Base-by-base conservation (phyloP, 2,329 filamentous ascomycete genomes). In the Geoglossum cookeanum region DNA sequence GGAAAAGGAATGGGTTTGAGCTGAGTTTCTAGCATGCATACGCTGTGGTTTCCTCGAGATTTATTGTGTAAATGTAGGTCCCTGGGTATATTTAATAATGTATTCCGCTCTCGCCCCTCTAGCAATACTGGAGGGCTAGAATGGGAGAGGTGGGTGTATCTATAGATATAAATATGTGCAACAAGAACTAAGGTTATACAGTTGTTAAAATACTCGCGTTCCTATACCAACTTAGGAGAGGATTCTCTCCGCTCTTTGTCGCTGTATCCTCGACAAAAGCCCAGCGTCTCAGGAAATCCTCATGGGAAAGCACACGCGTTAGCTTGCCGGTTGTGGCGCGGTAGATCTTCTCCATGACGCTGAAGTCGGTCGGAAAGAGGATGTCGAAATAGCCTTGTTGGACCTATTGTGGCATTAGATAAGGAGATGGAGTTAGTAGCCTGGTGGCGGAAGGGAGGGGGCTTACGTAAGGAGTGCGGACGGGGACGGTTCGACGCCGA, bases 331-430 rank as follows among this genome's bases (percentile, higher is more conserved):
- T 98, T 64, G 97, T 81, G 60, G 88, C 88, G 58, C 87, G 83
- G 72, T 98, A 98, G 63, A 97, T 81, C 64, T 88, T 83, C 70
- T 97, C 89, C 70, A 92, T 84, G 62, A 94, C 84, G 61, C 79
- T 77, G 68, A 98, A 98, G 70, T 98, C 85, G 9, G 92, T 98
- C 0, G 92, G 92, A 72, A 98, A 98, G 67, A 98, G 83, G 64
- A 98, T 96, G 68, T 98, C 94, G 67, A 98, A 98, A 71, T 95
- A 97, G 51, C 92, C 94, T 73, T 98, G 94, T 68, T 97, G 90
- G 53, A 96, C 87, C 87, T 94, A 61, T 45, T 39, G 22, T 49
- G 27, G 52, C 35, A 17, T 61, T 58, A 37, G 35, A 37, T 9
- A 27, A 8, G 17, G 44, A 5, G 13, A 44, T 13, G 35, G 3